These are phyloP conservation scores for Apiosordaria backusii DNA, from an alignment of 495 filamentous ascomycete genomes.

Conservation along the genomic window DNA sequence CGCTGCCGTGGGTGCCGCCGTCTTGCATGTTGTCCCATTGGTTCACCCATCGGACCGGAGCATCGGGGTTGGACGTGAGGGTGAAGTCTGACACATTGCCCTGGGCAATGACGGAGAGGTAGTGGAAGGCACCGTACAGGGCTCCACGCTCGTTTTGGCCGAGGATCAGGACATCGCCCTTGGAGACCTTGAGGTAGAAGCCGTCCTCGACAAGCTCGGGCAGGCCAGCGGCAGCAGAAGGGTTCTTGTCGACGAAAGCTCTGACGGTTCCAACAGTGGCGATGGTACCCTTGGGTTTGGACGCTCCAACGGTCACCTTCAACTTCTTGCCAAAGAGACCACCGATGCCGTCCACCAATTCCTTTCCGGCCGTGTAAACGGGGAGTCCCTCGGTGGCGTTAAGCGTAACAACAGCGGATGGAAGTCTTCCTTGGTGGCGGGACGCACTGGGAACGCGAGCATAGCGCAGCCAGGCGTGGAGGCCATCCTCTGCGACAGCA, in stretches of 20 bases:
- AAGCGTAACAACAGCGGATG: constrained; percentile 52
- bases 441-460: constrained; percentile 47
- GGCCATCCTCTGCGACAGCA: constrained; percentile 55
- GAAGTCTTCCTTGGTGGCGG: constrained; percentile 32
- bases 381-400: constrained; percentile 52
- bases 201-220: constrained; percentile 58
- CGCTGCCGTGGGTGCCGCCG: constrained; percentile 49
- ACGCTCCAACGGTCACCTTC: constrained; percentile 28
- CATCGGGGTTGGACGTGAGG: constrained; percentile 54
- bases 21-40: constrained; percentile 67
- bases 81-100: constrained; percentile 55
- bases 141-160: constrained; percentile 66
- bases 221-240: constrained; percentile 17
- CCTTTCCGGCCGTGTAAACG: constrained; percentile 55
- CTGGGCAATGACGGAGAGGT: constrained; percentile 60
- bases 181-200: constrained; percentile 54
- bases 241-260: constrained; percentile 41
- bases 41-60: constrained; percentile 66
- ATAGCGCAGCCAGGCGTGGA: constrained; percentile 64
- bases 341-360: constrained; percentile 56
- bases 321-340: constrained; percentile 50
- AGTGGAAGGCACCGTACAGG: constrained; percentile 67
- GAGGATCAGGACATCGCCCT: constrained; percentile 52
- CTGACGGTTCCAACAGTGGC: constrained; percentile 58
- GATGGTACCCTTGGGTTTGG: constrained; percentile 25